Percentiles rank a stretch among this genome's conserved stretches.
Evolutionary conservation across 352 stramenopile genomes (phyloP).

Genomic region (Thalassiosira mediterranea): DNA sequence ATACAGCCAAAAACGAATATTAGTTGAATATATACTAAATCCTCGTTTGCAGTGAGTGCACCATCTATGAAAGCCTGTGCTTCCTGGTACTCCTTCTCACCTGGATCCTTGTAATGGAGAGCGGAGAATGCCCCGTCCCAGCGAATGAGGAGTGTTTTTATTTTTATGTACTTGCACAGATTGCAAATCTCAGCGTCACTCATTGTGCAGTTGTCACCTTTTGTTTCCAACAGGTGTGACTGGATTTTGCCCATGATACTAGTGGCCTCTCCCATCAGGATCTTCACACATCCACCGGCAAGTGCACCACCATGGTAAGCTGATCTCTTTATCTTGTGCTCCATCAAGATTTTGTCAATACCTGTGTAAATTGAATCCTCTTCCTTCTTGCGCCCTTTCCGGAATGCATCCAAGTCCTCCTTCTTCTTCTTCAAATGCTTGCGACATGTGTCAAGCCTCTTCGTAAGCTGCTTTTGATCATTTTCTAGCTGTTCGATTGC

Average conservation of each 20-base stretch:
- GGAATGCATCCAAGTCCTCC: constrained; percentile 1
- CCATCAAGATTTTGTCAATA: not conserved
- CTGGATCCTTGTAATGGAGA: not conserved
- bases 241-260: constrained; percentile 2
- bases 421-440: not conserved
- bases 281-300: not conserved
- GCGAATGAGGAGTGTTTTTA: not conserved
- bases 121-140: constrained; percentile 1
- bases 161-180: not conserved
- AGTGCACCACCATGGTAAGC: constrained; percentile 11
- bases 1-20: too few species aligned
- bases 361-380: constrained; percentile 1
- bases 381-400: not conserved
- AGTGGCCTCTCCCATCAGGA: not conserved
- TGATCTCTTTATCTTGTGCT: not conserved
- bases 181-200: not conserved
- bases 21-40: too few species aligned
- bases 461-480: not conserved
- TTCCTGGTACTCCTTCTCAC: not conserved
- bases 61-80: constrained; percentile 1
- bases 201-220: not conserved
- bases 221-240: not conserved
- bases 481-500: not conserved
- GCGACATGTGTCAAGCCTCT: not conserved
- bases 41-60: too few species aligned